Base-by-base conservation (phyloP, 352 stramenopile genomes). In the Globisporangium echinulatum region DNA sequence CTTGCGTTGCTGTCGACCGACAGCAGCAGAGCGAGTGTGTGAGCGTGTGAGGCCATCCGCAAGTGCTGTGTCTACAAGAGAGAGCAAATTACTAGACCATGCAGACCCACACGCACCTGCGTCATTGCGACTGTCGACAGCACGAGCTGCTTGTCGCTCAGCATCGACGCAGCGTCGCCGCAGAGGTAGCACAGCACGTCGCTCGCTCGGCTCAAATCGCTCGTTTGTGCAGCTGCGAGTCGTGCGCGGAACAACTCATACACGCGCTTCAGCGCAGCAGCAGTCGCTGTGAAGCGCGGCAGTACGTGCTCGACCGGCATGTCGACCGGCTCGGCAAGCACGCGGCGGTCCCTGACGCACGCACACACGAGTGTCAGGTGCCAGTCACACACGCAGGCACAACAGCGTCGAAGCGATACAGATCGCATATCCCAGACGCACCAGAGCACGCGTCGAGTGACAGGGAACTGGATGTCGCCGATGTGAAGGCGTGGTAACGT, bases 361-460 rank as follows among this genome's bases (percentile, higher is more conserved):
- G 37, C 42, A 50, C 10, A 42, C 14, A 5, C 11, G 43, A 43
- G 48, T 11, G 48, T 52, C 48, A 15, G 7, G 25, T 33, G 25
- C 2, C 1, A 33, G 25, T 33, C 25, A 33, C 25, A 3, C 25
- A 33, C 25, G 25, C 25, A 33, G 25, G 25, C 25, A 33, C 25
- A 33, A 33, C 25, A 33, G 25, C 25, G 25, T 33, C 25, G 25
- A 33, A 33, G 25, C 25, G 25, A 33, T 33, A 33, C 25, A 33
- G n/a, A 39, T 38, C 15, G 11, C 49, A 54, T 6, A 14, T n/a
- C 51, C 15, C 15, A 1, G 8, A 58, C 74, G 25, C 59, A 88
- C 80, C 82, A 92, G 4, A 92, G 60, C 37, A 92, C 79, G 2
- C 71, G 77, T 4, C 80, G 74, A 1, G 82, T 92, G 4, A 62